phyloP scores from a whole-genome alignment of 495 filamentous ascomycete genomes.

The Pseudevernia furfuracea region DNA sequence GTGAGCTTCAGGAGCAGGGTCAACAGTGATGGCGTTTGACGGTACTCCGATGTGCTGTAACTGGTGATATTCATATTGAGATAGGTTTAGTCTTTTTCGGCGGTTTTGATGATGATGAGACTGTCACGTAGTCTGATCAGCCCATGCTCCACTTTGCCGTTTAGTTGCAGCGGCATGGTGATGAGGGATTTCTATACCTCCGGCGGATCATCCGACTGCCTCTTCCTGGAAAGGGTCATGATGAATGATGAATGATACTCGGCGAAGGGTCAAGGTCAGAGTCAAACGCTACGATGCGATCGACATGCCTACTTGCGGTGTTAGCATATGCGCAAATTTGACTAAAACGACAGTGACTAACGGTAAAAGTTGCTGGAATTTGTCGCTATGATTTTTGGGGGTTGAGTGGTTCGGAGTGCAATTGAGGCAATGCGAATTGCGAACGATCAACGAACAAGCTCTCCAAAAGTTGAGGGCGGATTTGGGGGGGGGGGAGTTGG shows the following conservation, averaged over 20 bases:
- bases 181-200: constrained; percentile 11
- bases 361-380: not conserved
- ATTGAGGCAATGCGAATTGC: not conserved
- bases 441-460: not conserved
- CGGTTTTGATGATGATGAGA: not conserved
- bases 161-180: not conserved
- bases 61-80: not conserved
- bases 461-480: not conserved
- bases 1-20: constrained; percentile 1
- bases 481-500: not conserved
- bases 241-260: not conserved
- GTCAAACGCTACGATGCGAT: not conserved
- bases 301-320: constrained; percentile 2
- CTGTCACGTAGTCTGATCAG: not conserved
- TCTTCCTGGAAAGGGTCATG: constrained; percentile 10
- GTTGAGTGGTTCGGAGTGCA: not conserved
- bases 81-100: not conserved
- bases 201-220: constrained; percentile 10
- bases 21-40: not conserved
- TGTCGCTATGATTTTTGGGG: not conserved
- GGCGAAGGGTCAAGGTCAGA: not conserved
- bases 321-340: not conserved
- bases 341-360: not conserved
- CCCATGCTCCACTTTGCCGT: not conserved
- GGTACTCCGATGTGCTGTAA: not conserved